These are phyloP conservation scores for Chlamydomonas incerta DNA, from an alignment of 139 green algal species.

Conservation along the genomic window DNA sequence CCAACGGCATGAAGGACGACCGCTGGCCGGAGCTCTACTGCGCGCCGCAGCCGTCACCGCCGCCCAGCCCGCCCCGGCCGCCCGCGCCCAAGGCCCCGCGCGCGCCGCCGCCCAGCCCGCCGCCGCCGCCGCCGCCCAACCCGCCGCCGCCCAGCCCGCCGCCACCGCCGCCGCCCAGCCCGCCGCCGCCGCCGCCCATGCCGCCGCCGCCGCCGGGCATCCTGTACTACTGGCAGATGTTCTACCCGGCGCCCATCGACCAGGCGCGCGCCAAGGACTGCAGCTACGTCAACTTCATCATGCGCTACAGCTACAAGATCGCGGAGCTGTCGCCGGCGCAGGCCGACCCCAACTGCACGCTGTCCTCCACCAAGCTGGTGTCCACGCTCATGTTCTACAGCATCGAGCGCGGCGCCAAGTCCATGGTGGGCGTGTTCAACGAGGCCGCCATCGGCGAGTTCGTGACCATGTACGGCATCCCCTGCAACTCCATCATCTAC, in stretches of 20 bases:
- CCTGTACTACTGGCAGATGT: not conserved
- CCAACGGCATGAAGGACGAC: too few species aligned
- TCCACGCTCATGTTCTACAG: not conserved
- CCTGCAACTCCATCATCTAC: slow-evolving; percentile 27
- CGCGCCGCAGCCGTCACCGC: not conserved
- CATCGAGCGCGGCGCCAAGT: slow-evolving; percentile 1
- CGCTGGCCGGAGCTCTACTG: slow-evolving; percentile 19
- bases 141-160: not conserved
- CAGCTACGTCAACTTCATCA: not conserved
- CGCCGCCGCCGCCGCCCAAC: slow-evolving; percentile 1
- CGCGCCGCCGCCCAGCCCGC: not conserved
- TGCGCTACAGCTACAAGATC: slow-evolving; percentile 5
- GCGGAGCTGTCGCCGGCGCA: not conserved
- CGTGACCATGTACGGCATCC: slow-evolving; percentile 1
- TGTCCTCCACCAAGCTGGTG: not conserved
- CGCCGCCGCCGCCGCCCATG: not conserved
- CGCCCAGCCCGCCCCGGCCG: not conserved
- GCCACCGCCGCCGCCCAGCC: not conserved
- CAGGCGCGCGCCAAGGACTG: not conserved
- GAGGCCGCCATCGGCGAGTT: slow-evolving; percentile 5
- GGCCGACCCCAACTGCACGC: not conserved
- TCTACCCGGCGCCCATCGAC: not conserved
- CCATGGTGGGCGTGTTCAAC: slow-evolving; percentile 32
- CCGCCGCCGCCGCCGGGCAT: slow-evolving; percentile 22
- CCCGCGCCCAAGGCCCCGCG: not conserved